Evolutionary conservation across 139 green algal genomes (phyloP).

Genomic region (Deuterostichococcus epilithicus): DNA sequence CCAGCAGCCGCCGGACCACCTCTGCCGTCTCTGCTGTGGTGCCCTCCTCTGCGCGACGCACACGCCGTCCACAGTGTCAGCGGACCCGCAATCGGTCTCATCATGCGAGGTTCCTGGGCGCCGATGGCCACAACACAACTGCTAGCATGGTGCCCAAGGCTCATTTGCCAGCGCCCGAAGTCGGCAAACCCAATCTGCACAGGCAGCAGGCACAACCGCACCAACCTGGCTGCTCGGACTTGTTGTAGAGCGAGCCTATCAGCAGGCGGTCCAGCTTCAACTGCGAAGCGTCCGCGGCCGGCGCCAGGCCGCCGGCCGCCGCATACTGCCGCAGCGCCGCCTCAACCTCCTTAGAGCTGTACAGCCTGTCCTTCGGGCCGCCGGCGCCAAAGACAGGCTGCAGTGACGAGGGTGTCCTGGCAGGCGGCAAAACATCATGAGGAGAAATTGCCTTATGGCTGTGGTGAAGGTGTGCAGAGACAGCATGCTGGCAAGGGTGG

Average conservation of each 20-base stretch:
- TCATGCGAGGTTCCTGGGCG: no score
- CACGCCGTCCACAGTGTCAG: no score
- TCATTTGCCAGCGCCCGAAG: no score
- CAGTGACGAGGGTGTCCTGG: slow-evolving; percentile 13
- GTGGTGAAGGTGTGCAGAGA: no score
- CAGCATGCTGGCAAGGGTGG: no score
- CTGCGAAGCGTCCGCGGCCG: not conserved
- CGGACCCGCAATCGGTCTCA: no score
- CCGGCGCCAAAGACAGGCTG: slow-evolving; percentile 9
- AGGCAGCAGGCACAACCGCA: no score
- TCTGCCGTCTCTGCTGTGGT: slow-evolving; percentile 3
- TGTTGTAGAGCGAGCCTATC: slow-evolving; percentile 18
- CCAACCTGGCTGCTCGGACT: slow-evolving; percentile 16
- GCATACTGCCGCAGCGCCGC: slow-evolving; percentile 11
- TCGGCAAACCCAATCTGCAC: no score
- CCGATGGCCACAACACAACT: no score
- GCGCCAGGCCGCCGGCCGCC: not conserved
- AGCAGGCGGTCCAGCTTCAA: slow-evolving; percentile 26
- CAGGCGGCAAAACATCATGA: not conserved
- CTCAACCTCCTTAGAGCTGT: slow-evolving; percentile 4
- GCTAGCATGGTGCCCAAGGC: no score
- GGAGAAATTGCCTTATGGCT: no score
- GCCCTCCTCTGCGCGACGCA: not conserved
- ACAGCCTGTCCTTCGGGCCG: slow-evolving; percentile 9
- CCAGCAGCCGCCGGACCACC: slow-evolving; percentile 14